phyloP scores from a whole-genome alignment of 2,329 filamentous ascomycete genomes.

The Colletotrichum lini region DNA sequence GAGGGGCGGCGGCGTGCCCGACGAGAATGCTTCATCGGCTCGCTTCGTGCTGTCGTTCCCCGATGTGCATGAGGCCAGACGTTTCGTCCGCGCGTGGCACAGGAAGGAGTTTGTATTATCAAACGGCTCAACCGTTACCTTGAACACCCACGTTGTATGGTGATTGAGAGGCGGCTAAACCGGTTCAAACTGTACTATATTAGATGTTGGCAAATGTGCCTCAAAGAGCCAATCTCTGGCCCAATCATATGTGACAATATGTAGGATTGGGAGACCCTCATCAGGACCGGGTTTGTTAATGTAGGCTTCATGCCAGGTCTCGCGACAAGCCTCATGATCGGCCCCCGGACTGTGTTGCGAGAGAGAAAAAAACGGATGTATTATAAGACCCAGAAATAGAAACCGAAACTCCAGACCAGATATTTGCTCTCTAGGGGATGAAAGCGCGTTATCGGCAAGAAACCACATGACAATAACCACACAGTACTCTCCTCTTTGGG shows the following conservation, averaged over 20 bases:
- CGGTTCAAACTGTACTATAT: not conserved
- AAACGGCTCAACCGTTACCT: constrained; percentile 14
- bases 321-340: no score
- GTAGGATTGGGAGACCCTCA: not conserved
- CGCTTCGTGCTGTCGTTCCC: constrained; percentile 54
- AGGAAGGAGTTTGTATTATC: constrained; percentile 47
- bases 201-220: not conserved
- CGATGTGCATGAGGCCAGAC: constrained; percentile 51
- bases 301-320: not conserved
- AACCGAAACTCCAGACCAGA: constrained; percentile 64
- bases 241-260: not conserved
- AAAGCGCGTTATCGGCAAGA: constrained; percentile 34
- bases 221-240: not conserved
- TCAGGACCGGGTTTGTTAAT: not conserved
- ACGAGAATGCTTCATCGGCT: constrained; percentile 32
- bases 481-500: constrained; percentile 15
- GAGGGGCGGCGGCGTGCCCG: constrained; percentile 2
- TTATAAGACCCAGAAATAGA: constrained; percentile 57
- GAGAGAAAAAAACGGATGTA: constrained; percentile 48
- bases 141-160: constrained; percentile 40
- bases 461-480: constrained; percentile 33
- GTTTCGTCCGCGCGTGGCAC: constrained; percentile 61
- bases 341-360: not conserved
- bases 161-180: not conserved
- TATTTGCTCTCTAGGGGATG: constrained; percentile 57